Evolutionary conservation across 2,329 filamentous ascomycete genomes (phyloP), one percentile per base, ranked within the genome.

Genomic region (Sporothrix variecibatus): DNA sequence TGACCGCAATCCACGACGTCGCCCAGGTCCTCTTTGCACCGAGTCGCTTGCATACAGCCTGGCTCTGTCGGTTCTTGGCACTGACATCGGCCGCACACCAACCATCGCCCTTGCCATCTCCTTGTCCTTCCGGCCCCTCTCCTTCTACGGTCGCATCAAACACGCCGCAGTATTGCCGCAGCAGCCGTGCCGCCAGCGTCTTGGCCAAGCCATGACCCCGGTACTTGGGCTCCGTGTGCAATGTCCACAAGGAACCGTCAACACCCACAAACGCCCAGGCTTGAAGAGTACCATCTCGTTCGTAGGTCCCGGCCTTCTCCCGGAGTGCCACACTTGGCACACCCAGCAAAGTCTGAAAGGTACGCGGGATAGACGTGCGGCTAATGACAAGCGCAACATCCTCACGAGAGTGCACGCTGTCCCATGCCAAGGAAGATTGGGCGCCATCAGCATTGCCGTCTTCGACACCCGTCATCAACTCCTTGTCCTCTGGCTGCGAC

Each of bases 21-120:
- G 84, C 81, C 89, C 90, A 92, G 17, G 82, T 80, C 2, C 83
- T 81, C 75, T 82, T 85, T 0, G 89, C 91, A 1, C 89, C 87
- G 60, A 93, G 79, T 74, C 89, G 89, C 78, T 82, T 87, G 77
- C 90, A 92, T 49, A 93, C 87, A 0, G 83, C 86, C 68, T 88
- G 86, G 78, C 91, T 93, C 56, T 87, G 86, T 1, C 80, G 74
- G 76, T 94, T 94, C 0, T 86, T 85, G 0, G 85, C 82, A 2
- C 88, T 86, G 0, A 94, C 91, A 80, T 93, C 90, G 1, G 91
- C 91, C 75, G 89, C 86, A 34, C 85, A 86, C 83, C 87, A 89
- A 7, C 84, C 86, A 51, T 88, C 87, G 0, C 43, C 53, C 15
- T 83, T 77, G 0, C 86, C 86, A 0, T 85, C 81, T 1, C 83